Base-by-base conservation (phyloP, 495 filamentous ascomycete genomes). In the Aspergillus conjunctus region DNA sequence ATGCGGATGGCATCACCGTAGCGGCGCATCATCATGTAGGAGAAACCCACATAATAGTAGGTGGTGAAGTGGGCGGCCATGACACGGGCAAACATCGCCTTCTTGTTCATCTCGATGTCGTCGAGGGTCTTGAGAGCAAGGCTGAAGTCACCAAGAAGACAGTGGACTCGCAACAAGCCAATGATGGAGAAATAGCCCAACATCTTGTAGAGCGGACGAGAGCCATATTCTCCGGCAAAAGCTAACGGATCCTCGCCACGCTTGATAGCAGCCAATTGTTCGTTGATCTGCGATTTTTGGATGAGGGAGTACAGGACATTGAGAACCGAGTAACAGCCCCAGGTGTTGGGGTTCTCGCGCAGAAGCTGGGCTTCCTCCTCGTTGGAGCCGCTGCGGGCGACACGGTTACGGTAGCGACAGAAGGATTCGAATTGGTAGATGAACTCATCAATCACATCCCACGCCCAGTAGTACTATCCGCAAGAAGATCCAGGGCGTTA, bases 371-470 rank as follows among this genome's bases (percentile, higher is more conserved):
- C 88, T 75, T 98, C 95, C 73, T 97, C 93, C 71, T 89, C 87
- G 68, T 90, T 91, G 72, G 88, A 87, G 63, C 82, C 89, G 68
- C 91, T 90, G 68, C 91, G 85, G 59, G 94, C 94, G 60, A 97
- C 85, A 37, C 91, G 87, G 66, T 94, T 91, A 66, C 94, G 88
- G 83, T 97, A 96, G 54, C 91, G 88, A 75, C 92, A 98, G 82
- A 98, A 98, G 39, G 91, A 95, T 81, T 98, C 97, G 83, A 98
- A 98, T 76, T 98, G 94, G 83, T 98, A 98, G 78, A 98, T 98
- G 80, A 98, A 98, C 72, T 98, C 94, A 70, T 98, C 94, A 76
- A 98, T 98, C 60, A 97, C 95, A 78, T 98, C 94, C 94, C 95
- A 98, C 17, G 94, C 95, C 94, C 94, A 98, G 80, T 92, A 96